Evolutionary conservation across 768 basidiomycete genomes (phyloP), one percentile per base, ranked within the genome.

Genomic region (Suillus subaureus): DNA sequence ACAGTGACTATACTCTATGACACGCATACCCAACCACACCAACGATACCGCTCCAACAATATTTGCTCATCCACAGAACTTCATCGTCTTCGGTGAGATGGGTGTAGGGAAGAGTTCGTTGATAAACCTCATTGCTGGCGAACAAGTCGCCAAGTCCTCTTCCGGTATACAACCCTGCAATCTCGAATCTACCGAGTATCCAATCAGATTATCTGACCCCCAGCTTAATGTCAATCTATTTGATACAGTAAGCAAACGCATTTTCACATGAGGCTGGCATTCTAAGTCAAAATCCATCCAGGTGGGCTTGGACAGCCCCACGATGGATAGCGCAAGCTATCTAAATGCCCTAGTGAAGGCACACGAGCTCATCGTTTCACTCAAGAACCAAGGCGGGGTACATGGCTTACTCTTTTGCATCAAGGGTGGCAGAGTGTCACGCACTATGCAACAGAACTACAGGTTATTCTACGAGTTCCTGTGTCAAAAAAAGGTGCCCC

Each of bases 381-480:
- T 83, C 31, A 69, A 75, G 28, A 56, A 61, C 39, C 67, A 68
- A 4, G 77, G 72, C 33, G 82, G 83, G 9, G 68, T 83, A 42
- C 78, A 74, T 67, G 75, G 83, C 33, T 77, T 83, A 35, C 65
- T 83, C 39, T 74, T 77, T 52, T 77, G 77, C 68, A 78, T n/a
- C 64, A 76, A 64, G 66, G 64, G 61, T 52, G 73, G 75, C 31
- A 71, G 77, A 66, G 72, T 77, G 63, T 79, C 71, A 12, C 52
- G 49, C 7, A 72, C 66, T 33, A 74, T 67, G 68, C 68, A 69
- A 55, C 71, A 70, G 6, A 77, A 77, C 61, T 80, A 78, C 65
- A 51, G 43, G 15, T 68, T 77, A 35, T 79, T 80, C 69, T 58
- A 74, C 47, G 75, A 78, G 16, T 77, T 71, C 43, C 67, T 79